These are phyloP conservation scores for Secale cereale DNA, from an alignment of 176 grass and related monocot species.

Conservation along the genomic window DNA sequence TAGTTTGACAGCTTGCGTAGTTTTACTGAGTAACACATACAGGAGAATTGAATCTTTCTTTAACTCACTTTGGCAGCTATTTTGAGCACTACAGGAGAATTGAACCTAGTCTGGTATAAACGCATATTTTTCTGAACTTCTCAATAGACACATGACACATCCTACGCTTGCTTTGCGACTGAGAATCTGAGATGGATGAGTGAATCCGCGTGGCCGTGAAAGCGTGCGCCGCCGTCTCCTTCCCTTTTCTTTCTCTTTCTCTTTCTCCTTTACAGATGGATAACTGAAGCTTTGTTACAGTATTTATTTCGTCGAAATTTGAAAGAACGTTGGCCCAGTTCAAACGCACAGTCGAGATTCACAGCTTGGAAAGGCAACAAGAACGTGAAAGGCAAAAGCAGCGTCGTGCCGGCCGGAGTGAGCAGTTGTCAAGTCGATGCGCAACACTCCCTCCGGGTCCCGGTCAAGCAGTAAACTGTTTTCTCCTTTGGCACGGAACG, in stretches of 20 bases:
- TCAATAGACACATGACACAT: not conserved
- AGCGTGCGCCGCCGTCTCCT: not conserved
- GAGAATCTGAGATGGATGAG: not conserved
- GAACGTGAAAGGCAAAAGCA: too few species aligned
- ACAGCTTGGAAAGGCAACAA: too few species aligned
- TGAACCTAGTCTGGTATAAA: too few species aligned
- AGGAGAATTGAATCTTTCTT: too few species aligned
- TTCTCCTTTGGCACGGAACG: constrained; percentile 1
- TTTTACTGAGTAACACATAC: too few species aligned
- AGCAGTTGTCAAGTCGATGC: not conserved
- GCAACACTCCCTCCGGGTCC: not conserved
- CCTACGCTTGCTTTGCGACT: not conserved
- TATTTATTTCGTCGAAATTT: not conserved
- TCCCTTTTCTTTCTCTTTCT: not conserved
- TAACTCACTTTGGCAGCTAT: too few species aligned
- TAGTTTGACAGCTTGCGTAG: too few species aligned
- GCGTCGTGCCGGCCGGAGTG: not conserved
- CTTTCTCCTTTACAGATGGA: not conserved
- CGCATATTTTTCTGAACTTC: too few species aligned
- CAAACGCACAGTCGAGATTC: too few species aligned
- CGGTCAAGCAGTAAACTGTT: not conserved
- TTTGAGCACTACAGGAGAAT: too few species aligned
- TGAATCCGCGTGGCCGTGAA: not conserved
- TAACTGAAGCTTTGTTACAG: too few species aligned
- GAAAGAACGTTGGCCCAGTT: not conserved